phyloP scores from a whole-genome alignment of 148 eudicot genomes.

The Dysphania ambrosioides region DNA sequence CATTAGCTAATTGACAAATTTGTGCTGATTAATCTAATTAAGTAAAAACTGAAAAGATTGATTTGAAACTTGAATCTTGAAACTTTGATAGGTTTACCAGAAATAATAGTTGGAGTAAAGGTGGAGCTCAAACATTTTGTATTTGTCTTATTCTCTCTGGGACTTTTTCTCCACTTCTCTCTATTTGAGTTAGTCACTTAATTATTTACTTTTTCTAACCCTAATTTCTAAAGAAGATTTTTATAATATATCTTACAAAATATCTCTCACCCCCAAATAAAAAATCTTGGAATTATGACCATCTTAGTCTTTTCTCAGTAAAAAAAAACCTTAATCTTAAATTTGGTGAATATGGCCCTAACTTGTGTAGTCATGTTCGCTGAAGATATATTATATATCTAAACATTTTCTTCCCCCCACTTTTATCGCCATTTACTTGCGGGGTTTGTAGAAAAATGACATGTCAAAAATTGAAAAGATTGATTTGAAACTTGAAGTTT shows the following conservation, averaged over 20 bases:
- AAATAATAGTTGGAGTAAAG: conserved; percentile 24
- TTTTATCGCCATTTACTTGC: too few species aligned
- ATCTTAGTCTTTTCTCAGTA: too few species aligned
- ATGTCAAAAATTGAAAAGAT: background rate
- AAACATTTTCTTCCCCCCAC: too few species aligned
- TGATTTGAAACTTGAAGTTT: background rate
- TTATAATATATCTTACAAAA: too few species aligned
- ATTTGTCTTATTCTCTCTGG: conserved; percentile 35
- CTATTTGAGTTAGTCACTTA: background rate
- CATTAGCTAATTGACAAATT: conserved; percentile 13
- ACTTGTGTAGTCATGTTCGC: too few species aligned
- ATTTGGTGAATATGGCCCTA: too few species aligned
- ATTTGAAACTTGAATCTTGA: conserved; percentile 21
- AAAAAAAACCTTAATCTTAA: too few species aligned
- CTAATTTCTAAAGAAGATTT: too few species aligned
- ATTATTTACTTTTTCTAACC: background rate
- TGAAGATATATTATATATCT: too few species aligned
- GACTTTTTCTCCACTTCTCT: conserved; percentile 19
- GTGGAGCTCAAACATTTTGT: conserved; percentile 25
- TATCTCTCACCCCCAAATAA: too few species aligned
- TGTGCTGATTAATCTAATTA: background rate
- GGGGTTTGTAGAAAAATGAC: too few species aligned
- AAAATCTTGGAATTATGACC: too few species aligned
- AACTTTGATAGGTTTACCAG: conserved; percentile 9
- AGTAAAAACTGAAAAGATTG: background rate